Conservation (phyloP, 73 alveolate species). For the Tetrahymena elliotti region DNA sequence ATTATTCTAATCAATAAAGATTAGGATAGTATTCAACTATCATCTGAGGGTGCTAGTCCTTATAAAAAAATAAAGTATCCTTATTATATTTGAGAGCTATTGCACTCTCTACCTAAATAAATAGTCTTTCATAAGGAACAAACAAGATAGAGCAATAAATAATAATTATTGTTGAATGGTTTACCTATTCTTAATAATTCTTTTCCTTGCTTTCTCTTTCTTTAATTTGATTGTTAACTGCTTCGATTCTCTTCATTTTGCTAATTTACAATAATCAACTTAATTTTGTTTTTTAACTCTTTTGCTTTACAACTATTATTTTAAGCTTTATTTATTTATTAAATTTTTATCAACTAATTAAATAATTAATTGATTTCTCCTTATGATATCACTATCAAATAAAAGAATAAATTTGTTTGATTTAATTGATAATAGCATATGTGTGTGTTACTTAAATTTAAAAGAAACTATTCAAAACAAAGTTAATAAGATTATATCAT, state of each 20-base stretch:
- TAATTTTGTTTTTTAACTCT: not conserved
- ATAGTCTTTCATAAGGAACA: too few species aligned
- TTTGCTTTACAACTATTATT: not conserved
- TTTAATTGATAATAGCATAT: too few species aligned
- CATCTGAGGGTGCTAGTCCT: not conserved
- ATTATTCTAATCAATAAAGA: too few species aligned
- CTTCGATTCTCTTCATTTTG: not conserved
- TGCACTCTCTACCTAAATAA: not conserved
- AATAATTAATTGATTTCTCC: not conserved
- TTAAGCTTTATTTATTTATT: not conserved
- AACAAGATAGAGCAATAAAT: too few species aligned
- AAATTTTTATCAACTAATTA: not conserved
- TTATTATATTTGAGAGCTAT: too few species aligned
- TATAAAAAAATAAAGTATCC: too few species aligned
- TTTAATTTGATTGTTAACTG: not conserved
- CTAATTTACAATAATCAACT: not conserved
- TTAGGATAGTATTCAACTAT: too few species aligned
- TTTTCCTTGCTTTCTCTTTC: not conserved
- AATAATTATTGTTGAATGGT: not conserved
- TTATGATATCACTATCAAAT: not conserved
- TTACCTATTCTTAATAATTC: not conserved
- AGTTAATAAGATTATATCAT: not conserved
- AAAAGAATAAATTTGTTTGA: not conserved
- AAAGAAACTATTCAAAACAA: not conserved
- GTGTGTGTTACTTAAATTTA: not conserved